Base-by-base conservation (phyloP, 2,329 filamentous ascomycete genomes). In the Fusarium buxicola region DNA sequence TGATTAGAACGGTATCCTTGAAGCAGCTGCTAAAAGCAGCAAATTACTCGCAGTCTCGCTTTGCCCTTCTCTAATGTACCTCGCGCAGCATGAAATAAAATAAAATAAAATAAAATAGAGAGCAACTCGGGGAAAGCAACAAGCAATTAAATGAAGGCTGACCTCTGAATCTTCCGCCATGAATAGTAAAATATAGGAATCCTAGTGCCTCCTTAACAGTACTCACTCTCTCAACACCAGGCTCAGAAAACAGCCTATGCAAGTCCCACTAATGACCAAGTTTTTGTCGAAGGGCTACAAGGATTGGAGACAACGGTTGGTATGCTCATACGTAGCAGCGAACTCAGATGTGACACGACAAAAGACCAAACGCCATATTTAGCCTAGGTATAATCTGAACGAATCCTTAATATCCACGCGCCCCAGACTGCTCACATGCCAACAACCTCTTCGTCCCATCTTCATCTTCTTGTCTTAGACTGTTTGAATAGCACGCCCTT, bases 311-410 rank as follows among this genome's bases (percentile, higher is more conserved):
- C 11, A 21, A 21, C 39, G 12, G 25, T 11, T 39, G 25, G 10
- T 8, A 24, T 13, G 16, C 41, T 15, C 11, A 8, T 13, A 39
- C 11, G 4, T 13, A 39, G 12, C 40, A 24, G 13, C 16, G 27
- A 48, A 46, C 44, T 43, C 34, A 39, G 30, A 46, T 52, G 40
- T 47, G 21, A 59, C 54, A 66, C 15, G 43, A 34, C 38, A 58
- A 55, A 21, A 43, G 61, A 62, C 62, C 58, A 55, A 53, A 65
- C 62, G 61, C 62, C 62, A 48, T 58, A 65, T 49, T 65, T 65
- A 70, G 64, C 68, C 67, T 63, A 70, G 68, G 68, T 70, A 70
- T 70, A 70, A 68, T 69, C 44, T 61, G 61, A 61, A 69, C 47
- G 50, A 53, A 51, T 53, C 60, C 68, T 52, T 63, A 28, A 67